Base-by-base conservation (phyloP, 306 rosid genomes). In the Pterocarpus macrocarpus region DNA sequence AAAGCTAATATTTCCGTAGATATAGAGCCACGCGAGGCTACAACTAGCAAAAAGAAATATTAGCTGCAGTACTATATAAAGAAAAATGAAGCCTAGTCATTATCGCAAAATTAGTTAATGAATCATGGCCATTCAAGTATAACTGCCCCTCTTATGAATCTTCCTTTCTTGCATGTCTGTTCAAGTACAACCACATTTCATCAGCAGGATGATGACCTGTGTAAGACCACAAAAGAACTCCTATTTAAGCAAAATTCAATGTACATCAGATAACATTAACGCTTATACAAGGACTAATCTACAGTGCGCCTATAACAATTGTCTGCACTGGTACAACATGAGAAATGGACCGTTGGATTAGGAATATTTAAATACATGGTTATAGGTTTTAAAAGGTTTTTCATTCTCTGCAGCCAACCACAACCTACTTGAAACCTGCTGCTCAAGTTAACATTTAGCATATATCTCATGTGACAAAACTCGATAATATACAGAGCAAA, bases 211-310 rank as follows among this genome's bases (percentile, higher is more conserved):
- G 5, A 32, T 68, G 11, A 45, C 84, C 84, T 73, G 71, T 28
- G 6, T 39, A 55, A 73, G 81, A 35, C 32, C 67, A 62, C 43
- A 81, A 14, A 76, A 16, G 8, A 64, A 75, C 77, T 70, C 36
- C 13, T 28, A 63, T 33, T 11, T 22, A 43, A 62, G 7, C 34
- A 72, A 41, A 49, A 82, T 62, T 82, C 30, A 16, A 69, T 47
- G 55, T 13, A 53, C 36, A 50, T 16, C 38, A 17, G 10, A 59
- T 38, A 76, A 57, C 8, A 75, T 8, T 73, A 28, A 57, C 13
- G 41, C 62, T 33, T 4, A 38, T 16, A 17, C 53, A 4, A 16
- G 50, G 64, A 61, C 0, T 16, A 55, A 17, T 72, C 77, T 72
- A 16, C 2, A 6, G 33, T 53, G 52, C 50, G 9, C 65, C 64